These are phyloP conservation scores for Cercospora sp. DNA, from an alignment of 2,329 filamentous ascomycete species.

Conservation along the genomic window DNA sequence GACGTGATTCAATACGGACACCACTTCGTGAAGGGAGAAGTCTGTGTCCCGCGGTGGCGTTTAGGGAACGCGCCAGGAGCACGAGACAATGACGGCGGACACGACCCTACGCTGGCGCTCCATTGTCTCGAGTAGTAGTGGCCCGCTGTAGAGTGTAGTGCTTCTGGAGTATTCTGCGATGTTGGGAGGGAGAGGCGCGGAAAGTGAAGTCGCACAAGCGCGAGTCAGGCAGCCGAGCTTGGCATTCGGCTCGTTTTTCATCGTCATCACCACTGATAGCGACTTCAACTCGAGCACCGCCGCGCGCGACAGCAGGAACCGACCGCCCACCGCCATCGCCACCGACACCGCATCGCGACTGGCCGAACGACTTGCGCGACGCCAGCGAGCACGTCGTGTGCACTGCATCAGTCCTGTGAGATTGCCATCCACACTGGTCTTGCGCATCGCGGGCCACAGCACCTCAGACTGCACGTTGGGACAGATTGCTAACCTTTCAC, in stretches of 20 bases:
- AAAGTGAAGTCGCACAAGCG: neutral
- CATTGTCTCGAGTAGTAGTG: neutral
- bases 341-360: constrained; percentile 19
- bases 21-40: neutral
- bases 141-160: neutral
- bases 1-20: neutral
- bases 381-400: neutral
- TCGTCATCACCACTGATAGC: constrained; percentile 7
- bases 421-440: constrained; percentile 34
- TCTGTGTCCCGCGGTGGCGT: too few species aligned
- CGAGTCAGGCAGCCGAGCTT: neutral
- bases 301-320: constrained; percentile 8
- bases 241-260: neutral
- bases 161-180: neutral
- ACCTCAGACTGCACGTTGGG: constrained; percentile 14
- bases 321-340: neutral
- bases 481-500: constrained; percentile 34
- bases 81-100: too few species aligned
- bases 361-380: constrained; percentile 3
- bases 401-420: constrained; percentile 34
- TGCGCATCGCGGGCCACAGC: constrained; percentile 20
- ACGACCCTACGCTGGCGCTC: too few species aligned
- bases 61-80: too few species aligned
- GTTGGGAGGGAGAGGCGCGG: neutral
- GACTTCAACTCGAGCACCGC: constrained; percentile 1